phyloP scores from a whole-genome alignment of 768 basidiomycete genomes.

The Mycena sanguinolenta region DNA sequence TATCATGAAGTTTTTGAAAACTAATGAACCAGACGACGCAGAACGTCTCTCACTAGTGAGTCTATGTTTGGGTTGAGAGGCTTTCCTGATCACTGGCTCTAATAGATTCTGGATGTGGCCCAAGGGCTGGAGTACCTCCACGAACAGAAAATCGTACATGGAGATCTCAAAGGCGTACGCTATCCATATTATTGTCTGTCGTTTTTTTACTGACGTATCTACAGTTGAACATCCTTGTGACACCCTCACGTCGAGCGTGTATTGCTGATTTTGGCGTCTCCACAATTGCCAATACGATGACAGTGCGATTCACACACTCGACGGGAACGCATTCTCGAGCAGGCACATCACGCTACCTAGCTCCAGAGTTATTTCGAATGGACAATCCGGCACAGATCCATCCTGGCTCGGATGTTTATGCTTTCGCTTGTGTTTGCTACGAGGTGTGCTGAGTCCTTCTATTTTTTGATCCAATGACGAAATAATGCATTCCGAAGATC shows the following conservation, averaged over 20 bases:
- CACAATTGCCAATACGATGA: background rate
- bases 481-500: slow-evolving; percentile 5
- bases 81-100: background rate
- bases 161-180: slow-evolving; percentile 35
- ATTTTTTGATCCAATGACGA: background rate
- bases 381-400: slow-evolving; percentile 32
- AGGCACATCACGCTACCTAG: slow-evolving; percentile 51
- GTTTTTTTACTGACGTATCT: no score
- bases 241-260: no score
- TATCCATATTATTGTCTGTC: background rate
- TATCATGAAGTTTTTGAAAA: slow-evolving; percentile 34
- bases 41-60: slow-evolving; percentile 24
- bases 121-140: slow-evolving; percentile 37
- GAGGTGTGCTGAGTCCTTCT: slow-evolving; percentile 43
- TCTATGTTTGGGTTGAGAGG: background rate
- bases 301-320: slow-evolving; percentile 39
- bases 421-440: no score
- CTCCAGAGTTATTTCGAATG: slow-evolving; percentile 52
- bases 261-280: slow-evolving; percentile 6
- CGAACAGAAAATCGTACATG: slow-evolving; percentile 31
- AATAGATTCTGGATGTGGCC: slow-evolving; percentile 31
- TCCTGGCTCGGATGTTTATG: slow-evolving; percentile 53
- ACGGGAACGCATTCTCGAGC: no score
- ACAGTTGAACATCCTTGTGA: slow-evolving; percentile 62
- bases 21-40: background rate